Base-by-base conservation (phyloP, 768 basidiomycete genomes). In the Suillus subluteus region DNA sequence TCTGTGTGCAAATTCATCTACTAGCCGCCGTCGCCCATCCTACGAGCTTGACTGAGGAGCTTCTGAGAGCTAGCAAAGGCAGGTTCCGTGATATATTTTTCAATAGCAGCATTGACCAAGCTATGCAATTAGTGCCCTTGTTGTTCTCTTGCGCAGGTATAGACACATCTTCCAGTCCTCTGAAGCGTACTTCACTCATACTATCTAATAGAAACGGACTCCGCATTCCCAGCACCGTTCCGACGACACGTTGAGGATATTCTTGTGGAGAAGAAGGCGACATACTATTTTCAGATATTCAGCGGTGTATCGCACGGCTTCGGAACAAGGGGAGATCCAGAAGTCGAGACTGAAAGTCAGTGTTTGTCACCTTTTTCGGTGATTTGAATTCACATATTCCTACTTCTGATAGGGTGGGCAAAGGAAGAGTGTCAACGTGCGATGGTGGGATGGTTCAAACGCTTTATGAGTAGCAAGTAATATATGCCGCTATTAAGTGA, bases 21-120 rank as follows among this genome's bases (percentile, higher is more conserved):
- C 30, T 61, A 88, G 86, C 79, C 30, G 87, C 87, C 2, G 83
- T 89, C 55, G 86, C 82, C 4, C 87, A 89, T 71, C 88, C 89
- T 0, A 80, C 84, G 0, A 75, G 75, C 65, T 68, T 89, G 46
- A 83, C 79, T 37, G 81, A 82, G 66, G 80, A 82, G 6, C 78
- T 86, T 37, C 83, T 89, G 72, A 72, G 73, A 59, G 82, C 82
- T 2, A 67, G 84, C 18, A 84, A 81, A 16, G 81, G 88, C 86
- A 65, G 61, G 84, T 71, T 21, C 35, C 18, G 4, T 16, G 15
- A 2, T 18, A 40, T 30, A 56, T 43, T 32, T 9, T 21, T 30
- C 18, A 21, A 18, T 26, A 8, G 9, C 7, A 38, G 12, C 1
- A 5, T 35, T 40, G 63, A 40, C 56, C 41, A 6, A 46, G 32